Evolutionary conservation across 768 basidiomycete genomes (phyloP).

Genomic region (Mycena epipterygia): DNA sequence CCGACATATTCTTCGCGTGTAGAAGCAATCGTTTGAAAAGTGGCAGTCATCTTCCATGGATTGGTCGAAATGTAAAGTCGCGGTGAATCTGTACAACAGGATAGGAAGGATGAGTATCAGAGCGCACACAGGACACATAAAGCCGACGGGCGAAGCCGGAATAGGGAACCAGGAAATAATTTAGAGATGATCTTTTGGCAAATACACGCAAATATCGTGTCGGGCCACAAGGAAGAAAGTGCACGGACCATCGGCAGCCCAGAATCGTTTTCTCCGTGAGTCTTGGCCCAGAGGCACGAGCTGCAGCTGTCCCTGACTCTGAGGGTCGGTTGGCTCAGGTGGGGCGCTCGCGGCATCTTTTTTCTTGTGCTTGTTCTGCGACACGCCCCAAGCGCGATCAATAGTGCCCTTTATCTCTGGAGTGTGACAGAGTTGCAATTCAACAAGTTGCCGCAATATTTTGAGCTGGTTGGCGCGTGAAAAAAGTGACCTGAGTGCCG

Average conservation of each 20-base stretch:
- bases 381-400: slow-evolving; percentile 90
- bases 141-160: slow-evolving; percentile 53
- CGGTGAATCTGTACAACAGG: slow-evolving; percentile 75
- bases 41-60: slow-evolving; percentile 90
- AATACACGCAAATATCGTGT: slow-evolving; percentile 81
- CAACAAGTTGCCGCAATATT: slow-evolving; percentile 87
- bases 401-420: slow-evolving; percentile 77
- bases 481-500: slow-evolving; percentile 33
- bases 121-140: slow-evolving; percentile 38
- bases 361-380: slow-evolving; percentile 89
- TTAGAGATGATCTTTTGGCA: slow-evolving; percentile 60
- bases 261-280: slow-evolving; percentile 80
- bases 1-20: slow-evolving; percentile 81
- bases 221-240: slow-evolving; percentile 50
- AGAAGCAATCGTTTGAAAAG: slow-evolving; percentile 79
- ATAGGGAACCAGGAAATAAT: slow-evolving; percentile 54
- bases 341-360: slow-evolving; percentile 69
- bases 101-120: slow-evolving; percentile 45
- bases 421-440: slow-evolving; percentile 82
- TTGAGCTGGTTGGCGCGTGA: slow-evolving; percentile 68
- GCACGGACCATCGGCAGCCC: slow-evolving; percentile 92
- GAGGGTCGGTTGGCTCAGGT: slow-evolving; percentile 71
- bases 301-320: slow-evolving; percentile 74
- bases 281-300: slow-evolving; percentile 86
- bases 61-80: slow-evolving; percentile 88